Evolutionary conservation across 805 yeast species (phyloP), one percentile per base, ranked within the genome.

Genomic region (Jamesozyma lodderae): DNA sequence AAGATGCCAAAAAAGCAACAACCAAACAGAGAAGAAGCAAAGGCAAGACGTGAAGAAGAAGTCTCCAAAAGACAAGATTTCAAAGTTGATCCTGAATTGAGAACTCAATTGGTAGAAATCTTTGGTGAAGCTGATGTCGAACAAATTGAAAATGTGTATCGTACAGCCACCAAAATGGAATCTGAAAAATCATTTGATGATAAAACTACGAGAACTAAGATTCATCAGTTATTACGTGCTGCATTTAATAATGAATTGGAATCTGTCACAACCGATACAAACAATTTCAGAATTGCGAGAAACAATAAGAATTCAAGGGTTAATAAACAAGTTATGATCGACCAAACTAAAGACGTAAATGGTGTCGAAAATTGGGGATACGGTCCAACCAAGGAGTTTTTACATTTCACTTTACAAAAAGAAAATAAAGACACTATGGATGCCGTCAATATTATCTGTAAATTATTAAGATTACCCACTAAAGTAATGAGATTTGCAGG

Each of bases 361-460:
- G 79, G 79, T 19, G 72, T 73, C 3, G 70, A 79, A 33, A 74
- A 77, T 46, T 81, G 79, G 62, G 83, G 86, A 0, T 68, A 82
- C 40, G 96, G 96, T 2, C 77, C 80, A 21, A 67, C 70, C 40
- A 78, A 79, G 47, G 72, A 74, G 31, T 84, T 64, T 59, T 63
- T 88, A 32, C 88, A 82, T 52, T 81, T 88, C 53, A 76, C 82
- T 10, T 65, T 92, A 20, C 87, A 84, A 66, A 92, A 92, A 59
- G 96, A 92, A 56, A 92, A 92, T 63, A 83, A 88, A 57, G 99
- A 92, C 49, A 88, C 99, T 1, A 85, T 92, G 96, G 96, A 92
- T 63, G 92, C 85, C 11, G 92, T 92, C 1, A 72, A 77, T 15
- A 62, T 81, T 20, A 64, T 92, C 35, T 67, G 88, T 35, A 81